Evolutionary conservation across 208 protist genomes (phyloP).

Genomic region (Kentomonas sorsogonicus): DNA sequence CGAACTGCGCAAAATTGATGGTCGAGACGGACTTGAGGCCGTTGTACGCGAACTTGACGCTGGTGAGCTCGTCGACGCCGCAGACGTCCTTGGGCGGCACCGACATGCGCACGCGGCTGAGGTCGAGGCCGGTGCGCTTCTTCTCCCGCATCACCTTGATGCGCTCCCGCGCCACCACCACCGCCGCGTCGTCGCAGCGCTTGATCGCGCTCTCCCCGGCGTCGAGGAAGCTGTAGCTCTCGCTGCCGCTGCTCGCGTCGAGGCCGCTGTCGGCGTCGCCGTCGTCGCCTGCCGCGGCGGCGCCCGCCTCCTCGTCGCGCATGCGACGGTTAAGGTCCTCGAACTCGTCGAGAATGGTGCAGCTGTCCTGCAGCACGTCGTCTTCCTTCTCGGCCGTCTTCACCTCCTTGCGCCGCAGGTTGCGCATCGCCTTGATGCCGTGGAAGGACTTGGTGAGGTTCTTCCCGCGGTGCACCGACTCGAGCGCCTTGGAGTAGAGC

Average conservation of each 20-base stretch:
- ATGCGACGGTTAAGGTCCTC: background rate
- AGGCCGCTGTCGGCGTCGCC: no score
- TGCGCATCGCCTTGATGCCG: constrained; percentile 42
- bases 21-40: constrained; percentile 20
- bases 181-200: no score
- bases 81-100: constrained; percentile 18
- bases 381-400: constrained; percentile 17
- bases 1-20: constrained; percentile 38
- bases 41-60: constrained; percentile 43
- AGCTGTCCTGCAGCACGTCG: constrained; percentile 1
- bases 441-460: constrained; percentile 57
- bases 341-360: background rate
- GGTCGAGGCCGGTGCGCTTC: constrained; percentile 13
- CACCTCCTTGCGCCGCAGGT: constrained; percentile 35
- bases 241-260: no score
- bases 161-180: constrained; percentile 2
- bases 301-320: background rate
- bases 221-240: no score
- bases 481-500: constrained; percentile 38
- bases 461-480: constrained; percentile 46
- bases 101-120: constrained; percentile 18
- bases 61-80: constrained; percentile 13
- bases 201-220: no score
- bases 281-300: no score
- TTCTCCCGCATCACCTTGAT: constrained; percentile 2